Conservation (phyloP, 192 early-diverging fungal genomes). For the Dispira simplex region DNA sequence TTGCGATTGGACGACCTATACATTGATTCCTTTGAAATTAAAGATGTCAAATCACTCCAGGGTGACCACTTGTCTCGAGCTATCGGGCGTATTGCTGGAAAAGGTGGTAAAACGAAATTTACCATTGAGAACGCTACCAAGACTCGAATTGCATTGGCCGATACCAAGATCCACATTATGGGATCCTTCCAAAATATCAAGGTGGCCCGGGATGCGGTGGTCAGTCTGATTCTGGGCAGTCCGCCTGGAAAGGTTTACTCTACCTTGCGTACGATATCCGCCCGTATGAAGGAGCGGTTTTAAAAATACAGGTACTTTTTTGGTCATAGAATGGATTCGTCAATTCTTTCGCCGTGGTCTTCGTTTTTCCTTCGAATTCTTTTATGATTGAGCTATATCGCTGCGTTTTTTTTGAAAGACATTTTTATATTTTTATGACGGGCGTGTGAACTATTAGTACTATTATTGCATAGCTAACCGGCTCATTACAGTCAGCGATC, state of each 20-base stretch:
- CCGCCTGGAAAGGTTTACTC: conserved; percentile 96
- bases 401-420: no score
- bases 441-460: no score
- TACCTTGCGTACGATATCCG: conserved; percentile 67
- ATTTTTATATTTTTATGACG: no score
- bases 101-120: conserved; percentile 93
- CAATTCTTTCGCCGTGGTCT: no score
- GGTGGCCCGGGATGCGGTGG: conserved; percentile 86
- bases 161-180: conserved; percentile 92
- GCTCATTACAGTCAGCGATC: no score
- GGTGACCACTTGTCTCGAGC: conserved; percentile 95
- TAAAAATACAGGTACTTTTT: conserved; percentile 21
- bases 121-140: conserved; percentile 96
- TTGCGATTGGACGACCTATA: conserved; percentile 93
- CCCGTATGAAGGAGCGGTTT: conserved; percentile 92
- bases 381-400: no score
- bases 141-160: conserved; percentile 91
- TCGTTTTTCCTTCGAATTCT: no score
- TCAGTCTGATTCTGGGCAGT: conserved; percentile 78
- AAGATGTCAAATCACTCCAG: conserved; percentile 89
- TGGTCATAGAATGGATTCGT: no score
- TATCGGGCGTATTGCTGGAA: conserved; percentile 96
- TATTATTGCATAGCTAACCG: no score
- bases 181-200: conserved; percentile 96
- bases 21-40: conserved; percentile 93